These are phyloP conservation scores for Mimosa pudica DNA, from an alignment of 306 rosid genomes.

Conservation along the genomic window DNA sequence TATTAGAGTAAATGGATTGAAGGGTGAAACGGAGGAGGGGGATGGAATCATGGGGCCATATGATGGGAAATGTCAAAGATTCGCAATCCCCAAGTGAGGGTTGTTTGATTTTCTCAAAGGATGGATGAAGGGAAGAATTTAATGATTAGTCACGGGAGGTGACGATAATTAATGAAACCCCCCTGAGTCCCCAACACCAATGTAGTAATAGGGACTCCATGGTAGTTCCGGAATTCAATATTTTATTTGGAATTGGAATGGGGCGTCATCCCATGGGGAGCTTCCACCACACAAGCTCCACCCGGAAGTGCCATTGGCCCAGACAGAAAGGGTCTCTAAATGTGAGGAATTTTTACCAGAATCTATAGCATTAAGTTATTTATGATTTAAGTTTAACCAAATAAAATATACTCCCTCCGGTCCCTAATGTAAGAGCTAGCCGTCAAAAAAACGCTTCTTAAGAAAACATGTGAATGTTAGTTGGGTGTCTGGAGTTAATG, in stretches of 20 bases:
- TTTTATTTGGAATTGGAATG: not conserved
- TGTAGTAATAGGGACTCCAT: not conserved
- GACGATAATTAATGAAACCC: too few species aligned
- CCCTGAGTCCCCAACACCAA: too few species aligned
- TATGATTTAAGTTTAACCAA: too few species aligned
- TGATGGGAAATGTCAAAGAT: not conserved
- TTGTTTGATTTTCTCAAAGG: not conserved
- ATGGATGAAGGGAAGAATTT: not conserved
- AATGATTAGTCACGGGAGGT: not conserved
- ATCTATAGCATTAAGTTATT: too few species aligned
- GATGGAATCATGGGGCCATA: not conserved
- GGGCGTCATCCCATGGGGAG: not conserved
- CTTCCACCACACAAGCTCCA: not conserved
- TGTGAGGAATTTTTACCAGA: too few species aligned
- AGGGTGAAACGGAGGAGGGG: too few species aligned
- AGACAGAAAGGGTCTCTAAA: conserved; percentile 36
- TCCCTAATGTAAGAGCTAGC: too few species aligned
- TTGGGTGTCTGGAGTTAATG: too few species aligned
- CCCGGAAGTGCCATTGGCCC: conserved; percentile 39
- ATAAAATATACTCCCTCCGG: too few species aligned
- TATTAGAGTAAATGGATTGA: too few species aligned
- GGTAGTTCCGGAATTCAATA: not conserved
- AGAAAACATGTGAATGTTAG: too few species aligned
- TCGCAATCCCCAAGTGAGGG: not conserved
- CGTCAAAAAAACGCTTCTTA: too few species aligned